Conservation (phyloP, 2,329 filamentous ascomycete species). For the Clarireedia paspali region DNA sequence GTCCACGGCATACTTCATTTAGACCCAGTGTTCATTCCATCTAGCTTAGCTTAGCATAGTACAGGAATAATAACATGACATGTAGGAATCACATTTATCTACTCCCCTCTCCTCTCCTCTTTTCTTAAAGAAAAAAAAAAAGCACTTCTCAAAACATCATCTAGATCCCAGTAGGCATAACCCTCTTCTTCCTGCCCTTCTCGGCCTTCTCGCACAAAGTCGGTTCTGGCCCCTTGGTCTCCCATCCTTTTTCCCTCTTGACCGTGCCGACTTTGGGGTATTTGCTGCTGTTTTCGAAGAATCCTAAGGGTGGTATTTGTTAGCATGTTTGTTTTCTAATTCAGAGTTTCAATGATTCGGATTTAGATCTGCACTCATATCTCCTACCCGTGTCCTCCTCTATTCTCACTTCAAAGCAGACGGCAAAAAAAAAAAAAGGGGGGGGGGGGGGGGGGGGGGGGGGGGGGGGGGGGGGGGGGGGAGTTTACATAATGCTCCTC, state of each 20-base stretch:
- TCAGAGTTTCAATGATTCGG: too few species aligned
- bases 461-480: not conserved
- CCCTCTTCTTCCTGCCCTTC: slow-evolving; percentile 45
- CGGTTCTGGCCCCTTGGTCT: slow-evolving; percentile 44
- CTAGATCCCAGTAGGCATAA: slow-evolving; percentile 24
- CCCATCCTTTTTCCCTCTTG: slow-evolving; percentile 50
- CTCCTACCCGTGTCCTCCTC: slow-evolving; percentile 13
- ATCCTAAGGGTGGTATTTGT: slow-evolving; percentile 62
- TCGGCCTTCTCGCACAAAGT: slow-evolving; percentile 62
- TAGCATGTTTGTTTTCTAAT: slow-evolving; percentile 46
- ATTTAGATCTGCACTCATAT: slow-evolving; percentile 25
- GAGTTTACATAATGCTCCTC: too few species aligned
- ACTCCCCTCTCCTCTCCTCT: too few species aligned
- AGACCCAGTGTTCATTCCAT: not conserved
- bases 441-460: not conserved
- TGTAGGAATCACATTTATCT: too few species aligned
- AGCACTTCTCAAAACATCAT: not conserved
- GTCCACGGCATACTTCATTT: too few species aligned
- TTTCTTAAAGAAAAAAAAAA: too few species aligned
- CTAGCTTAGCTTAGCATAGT: not conserved
- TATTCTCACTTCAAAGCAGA: too few species aligned
- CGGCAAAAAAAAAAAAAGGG: slow-evolving; percentile 39
- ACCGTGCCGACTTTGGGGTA: slow-evolving; percentile 77
- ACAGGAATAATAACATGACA: too few species aligned
- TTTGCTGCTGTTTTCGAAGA: slow-evolving; percentile 73